phyloP scores from a whole-genome alignment of 2,329 filamentous ascomycete genomes.

The Aspergillus pseudoviridinutans region DNA sequence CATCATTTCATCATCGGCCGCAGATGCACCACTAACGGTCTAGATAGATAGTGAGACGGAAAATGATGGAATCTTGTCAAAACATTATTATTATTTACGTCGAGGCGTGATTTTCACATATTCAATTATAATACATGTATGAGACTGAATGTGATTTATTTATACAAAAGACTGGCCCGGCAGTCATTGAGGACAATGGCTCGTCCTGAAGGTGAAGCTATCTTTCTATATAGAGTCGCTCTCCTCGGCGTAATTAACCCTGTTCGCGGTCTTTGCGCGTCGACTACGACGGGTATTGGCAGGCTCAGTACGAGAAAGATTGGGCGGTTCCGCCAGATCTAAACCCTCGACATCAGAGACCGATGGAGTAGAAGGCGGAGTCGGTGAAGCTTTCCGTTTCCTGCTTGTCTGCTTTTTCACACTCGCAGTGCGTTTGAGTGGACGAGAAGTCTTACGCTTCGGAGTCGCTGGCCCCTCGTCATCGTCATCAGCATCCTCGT shows the following conservation, averaged over 20 bases:
- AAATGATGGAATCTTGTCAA: neutral
- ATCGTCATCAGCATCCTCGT: conserved; percentile 3
- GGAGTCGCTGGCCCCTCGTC: conserved; percentile 14
- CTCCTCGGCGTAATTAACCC: conserved; percentile 34
- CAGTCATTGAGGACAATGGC: neutral
- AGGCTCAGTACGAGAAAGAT: conserved; percentile 4
- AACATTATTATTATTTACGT: neutral
- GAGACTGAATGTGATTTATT: neutral
- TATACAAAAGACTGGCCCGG: neutral
- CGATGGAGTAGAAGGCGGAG: conserved; percentile 20
- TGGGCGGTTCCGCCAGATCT: conserved; percentile 9
- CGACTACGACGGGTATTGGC: conserved; percentile 24
- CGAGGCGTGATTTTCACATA: neutral
- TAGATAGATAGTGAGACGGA: neutral
- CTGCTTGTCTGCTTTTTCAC: conserved; percentile 17
- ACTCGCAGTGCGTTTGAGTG: conserved; percentile 7
- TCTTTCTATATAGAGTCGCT: conserved; percentile 18
- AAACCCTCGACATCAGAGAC: conserved; percentile 21
- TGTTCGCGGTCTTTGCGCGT: conserved; percentile 31
- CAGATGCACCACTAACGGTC: neutral
- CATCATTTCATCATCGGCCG: neutral
- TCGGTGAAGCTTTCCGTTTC: conserved; percentile 30
- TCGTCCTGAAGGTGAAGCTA: neutral
- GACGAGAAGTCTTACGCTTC: conserved; percentile 10
- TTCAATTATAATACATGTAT: neutral